These are phyloP conservation scores for Aquilaria agallochum DNA, from an alignment of 441 rosid genomes.

Conservation along the genomic window DNA sequence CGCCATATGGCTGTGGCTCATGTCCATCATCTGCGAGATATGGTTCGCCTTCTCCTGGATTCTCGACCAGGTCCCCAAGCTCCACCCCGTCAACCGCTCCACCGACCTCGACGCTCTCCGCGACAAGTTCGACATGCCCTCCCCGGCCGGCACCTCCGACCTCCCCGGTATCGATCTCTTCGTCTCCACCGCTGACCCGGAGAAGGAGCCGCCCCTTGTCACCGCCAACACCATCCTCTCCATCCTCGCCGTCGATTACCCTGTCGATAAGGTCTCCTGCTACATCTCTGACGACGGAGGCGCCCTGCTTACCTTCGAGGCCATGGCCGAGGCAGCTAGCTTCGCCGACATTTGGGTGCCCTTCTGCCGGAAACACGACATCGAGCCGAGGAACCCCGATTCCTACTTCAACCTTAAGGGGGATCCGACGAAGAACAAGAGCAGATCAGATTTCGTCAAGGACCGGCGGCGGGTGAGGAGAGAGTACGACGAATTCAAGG, in stretches of 20 bases:
- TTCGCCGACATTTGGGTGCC: conserved; percentile 58
- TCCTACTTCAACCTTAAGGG: conserved; percentile 28
- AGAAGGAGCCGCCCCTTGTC: conserved; percentile 87
- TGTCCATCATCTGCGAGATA: conserved; percentile 77
- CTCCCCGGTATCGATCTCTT: conserved; percentile 86
- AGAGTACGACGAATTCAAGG: conserved; percentile 29
- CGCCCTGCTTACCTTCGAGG: conserved; percentile 86
- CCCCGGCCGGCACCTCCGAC: conserved; percentile 85
- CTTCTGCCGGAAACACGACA: conserved; percentile 25
- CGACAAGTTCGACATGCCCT: conserved; percentile 86
- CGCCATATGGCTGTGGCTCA: conserved; percentile 82
- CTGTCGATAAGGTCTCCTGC: conserved; percentile 76
- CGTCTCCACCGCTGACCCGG: conserved; percentile 92
- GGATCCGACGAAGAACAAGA: conserved; percentile 28
- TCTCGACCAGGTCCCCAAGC: conserved; percentile 81
- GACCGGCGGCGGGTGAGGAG: conserved; percentile 31
- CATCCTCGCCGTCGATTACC: conserved; percentile 73
- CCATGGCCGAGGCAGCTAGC: conserved; percentile 96
- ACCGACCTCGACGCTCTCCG: conserved; percentile 73
- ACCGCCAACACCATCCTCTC: conserved; percentile 88
- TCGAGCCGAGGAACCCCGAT: conserved; percentile 31
- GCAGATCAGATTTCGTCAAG: conserved; percentile 23
- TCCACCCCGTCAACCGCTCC: conserved; percentile 71
- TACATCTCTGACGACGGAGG: conserved; percentile 93
- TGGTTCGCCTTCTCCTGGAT: conserved; percentile 98